Conservation (phyloP, 768 basidiomycete species). For the Tricholomella constricta region DNA sequence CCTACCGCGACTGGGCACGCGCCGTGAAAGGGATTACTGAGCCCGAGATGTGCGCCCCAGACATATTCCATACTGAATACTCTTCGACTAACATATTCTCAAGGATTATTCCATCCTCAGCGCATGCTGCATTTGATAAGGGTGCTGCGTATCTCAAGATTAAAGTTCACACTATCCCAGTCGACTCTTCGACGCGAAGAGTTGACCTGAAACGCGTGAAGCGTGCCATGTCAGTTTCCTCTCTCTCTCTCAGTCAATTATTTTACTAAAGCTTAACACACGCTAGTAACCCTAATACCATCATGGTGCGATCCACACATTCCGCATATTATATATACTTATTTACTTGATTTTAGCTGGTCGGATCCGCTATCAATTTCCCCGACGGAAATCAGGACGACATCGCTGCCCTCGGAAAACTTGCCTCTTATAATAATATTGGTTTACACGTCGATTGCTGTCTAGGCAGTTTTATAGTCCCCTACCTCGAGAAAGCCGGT, state of each 20-base stretch:
- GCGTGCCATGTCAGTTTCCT: slow-evolving; percentile 77
- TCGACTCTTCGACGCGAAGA: slow-evolving; percentile 74
- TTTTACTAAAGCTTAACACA: slow-evolving; percentile 6
- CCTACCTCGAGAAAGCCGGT: slow-evolving; percentile 84
- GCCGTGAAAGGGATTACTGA: slow-evolving; percentile 83
- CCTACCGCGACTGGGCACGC: slow-evolving; percentile 90
- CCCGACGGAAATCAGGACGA: slow-evolving; percentile 87
- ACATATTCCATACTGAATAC: not conserved
- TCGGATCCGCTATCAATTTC: slow-evolving; percentile 86
- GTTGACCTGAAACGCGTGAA: slow-evolving; percentile 76
- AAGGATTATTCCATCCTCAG: slow-evolving; percentile 82
- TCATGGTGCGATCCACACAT: slow-evolving; percentile 56
- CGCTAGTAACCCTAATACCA: slow-evolving; percentile 80
- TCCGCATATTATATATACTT: not conserved
- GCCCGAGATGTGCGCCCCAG: slow-evolving; percentile 80
- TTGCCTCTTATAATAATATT: slow-evolving; percentile 75
- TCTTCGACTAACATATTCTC: not conserved
- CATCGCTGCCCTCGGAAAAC: slow-evolving; percentile 71
- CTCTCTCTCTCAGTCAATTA: not conserved
- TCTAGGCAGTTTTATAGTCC: slow-evolving; percentile 90
- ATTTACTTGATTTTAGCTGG: slow-evolving; percentile 70
- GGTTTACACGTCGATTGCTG: slow-evolving; percentile 96
- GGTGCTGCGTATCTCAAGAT: slow-evolving; percentile 85
- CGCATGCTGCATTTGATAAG: slow-evolving; percentile 96
- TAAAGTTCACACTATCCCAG: slow-evolving; percentile 86